A percentile compares a stretch with the other conserved stretches of the same genome.
phyloP scores from a whole-genome alignment of 805 yeast genomes.

The Ogataea ganodermae region DNA sequence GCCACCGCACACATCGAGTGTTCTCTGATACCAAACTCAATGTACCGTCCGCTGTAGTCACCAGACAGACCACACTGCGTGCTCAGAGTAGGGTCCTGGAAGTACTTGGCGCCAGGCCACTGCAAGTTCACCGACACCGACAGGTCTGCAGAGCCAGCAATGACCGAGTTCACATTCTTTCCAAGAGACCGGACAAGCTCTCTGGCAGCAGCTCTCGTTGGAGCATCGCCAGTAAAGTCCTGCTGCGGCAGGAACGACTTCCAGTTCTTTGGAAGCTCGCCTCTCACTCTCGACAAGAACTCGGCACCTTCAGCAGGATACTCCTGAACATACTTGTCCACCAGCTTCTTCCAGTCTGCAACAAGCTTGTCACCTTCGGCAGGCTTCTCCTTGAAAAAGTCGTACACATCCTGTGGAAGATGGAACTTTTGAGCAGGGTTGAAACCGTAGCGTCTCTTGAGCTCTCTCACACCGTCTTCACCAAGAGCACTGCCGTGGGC shows the following conservation, averaged over 20 bases:
- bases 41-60: conserved; percentile 86
- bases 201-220: conserved; percentile 94
- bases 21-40: conserved; percentile 98
- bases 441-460: conserved; percentile 83
- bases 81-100: conserved; percentile 77
- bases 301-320: conserved; percentile 81
- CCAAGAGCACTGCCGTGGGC: conserved; percentile 97
- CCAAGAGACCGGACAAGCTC: conserved; percentile 62
- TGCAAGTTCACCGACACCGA: conserved; percentile 91
- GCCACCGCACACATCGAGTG: conserved; percentile 98
- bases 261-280: conserved; percentile 86
- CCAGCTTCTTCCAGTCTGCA: conserved; percentile 69
- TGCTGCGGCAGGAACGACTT: conserved; percentile 74
- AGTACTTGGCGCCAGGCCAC: conserved; percentile 79
- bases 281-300: conserved; percentile 70
- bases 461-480: conserved; percentile 86
- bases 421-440: conserved; percentile 79
- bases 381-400: conserved; percentile 59
- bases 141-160: conserved; percentile 98
- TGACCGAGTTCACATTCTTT: conserved; percentile 62
- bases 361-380: conserved; percentile 66
- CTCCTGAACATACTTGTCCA: conserved; percentile 61
- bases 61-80: conserved; percentile 58
- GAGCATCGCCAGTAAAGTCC: conserved; percentile 83
- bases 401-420: conserved; percentile 83